A percentile compares a stretch with the other conserved stretches of the same genome.
phyloP scores from a whole-genome alignment of 2,329 filamentous ascomycete genomes.

The Beauveria scarabaeidicola region DNA sequence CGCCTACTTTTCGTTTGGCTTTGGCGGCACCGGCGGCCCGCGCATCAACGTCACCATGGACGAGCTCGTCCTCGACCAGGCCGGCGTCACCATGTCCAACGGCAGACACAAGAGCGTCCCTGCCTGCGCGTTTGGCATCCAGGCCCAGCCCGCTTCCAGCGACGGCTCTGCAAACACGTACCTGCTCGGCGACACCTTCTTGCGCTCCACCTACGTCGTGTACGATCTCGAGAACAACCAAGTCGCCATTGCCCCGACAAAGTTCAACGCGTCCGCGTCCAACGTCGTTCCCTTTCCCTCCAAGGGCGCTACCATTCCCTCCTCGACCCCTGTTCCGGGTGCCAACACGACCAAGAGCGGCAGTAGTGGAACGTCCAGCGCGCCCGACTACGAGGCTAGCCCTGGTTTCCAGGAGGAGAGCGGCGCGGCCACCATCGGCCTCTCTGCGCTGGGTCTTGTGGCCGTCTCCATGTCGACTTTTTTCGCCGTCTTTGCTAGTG shows the following conservation, averaged over 20 bases:
- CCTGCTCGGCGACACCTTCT: conserved; percentile 49
- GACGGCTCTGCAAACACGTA: conserved; percentile 22
- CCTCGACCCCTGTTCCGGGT: conserved; percentile 35
- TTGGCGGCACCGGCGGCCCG: conserved; percentile 40
- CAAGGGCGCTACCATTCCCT: conserved; percentile 41
- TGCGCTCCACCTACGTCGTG: conserved; percentile 52
- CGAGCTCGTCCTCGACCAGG: conserved; percentile 45
- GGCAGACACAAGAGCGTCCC: conserved; percentile 23
- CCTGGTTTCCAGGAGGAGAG: conserved; percentile 24
- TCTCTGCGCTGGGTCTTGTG: not conserved
- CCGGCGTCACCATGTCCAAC: conserved; percentile 14
- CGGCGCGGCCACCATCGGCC: not conserved
- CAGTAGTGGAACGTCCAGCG: conserved; percentile 9
- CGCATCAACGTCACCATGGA: conserved; percentile 45
- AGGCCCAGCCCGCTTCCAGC: conserved; percentile 32
- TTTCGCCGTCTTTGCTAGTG: not conserved
- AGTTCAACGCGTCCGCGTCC: conserved; percentile 44
- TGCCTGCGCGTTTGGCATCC: conserved; percentile 49
- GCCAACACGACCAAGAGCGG: conserved; percentile 24
- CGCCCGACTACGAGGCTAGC: conserved; percentile 18
- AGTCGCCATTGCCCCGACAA: conserved; percentile 44
- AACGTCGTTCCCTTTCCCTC: conserved; percentile 44
- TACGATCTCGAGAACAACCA: conserved; percentile 52
- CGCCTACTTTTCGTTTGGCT: conserved; percentile 46
- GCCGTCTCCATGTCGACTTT: not conserved